Conservation (phyloP, 176 grass and related monocot genomes). For the Eleusine coracana region DNA sequence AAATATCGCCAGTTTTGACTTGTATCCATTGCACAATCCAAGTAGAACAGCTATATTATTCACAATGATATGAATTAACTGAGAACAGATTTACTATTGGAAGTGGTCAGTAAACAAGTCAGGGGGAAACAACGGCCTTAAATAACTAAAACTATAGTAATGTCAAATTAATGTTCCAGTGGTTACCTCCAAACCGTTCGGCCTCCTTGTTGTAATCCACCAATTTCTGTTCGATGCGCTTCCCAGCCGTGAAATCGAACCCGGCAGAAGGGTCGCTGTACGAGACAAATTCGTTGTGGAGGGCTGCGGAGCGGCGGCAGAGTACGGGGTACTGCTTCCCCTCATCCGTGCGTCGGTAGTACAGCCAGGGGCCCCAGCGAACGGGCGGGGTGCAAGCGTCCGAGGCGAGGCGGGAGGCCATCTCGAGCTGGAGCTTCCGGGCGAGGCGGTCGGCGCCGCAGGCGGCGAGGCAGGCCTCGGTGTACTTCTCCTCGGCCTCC, state of each 20-base stretch:
- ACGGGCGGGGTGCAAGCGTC: slow-evolving; percentile 71
- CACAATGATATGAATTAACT: background rate
- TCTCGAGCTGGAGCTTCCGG: slow-evolving; percentile 92
- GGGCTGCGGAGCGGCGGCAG: slow-evolving; percentile 66
- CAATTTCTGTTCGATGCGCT: slow-evolving; percentile 89
- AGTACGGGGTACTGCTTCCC: slow-evolving; percentile 90
- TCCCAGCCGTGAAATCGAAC: slow-evolving; percentile 85
- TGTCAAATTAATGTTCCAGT: background rate
- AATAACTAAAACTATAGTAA: background rate
- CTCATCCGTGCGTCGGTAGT: slow-evolving; percentile 85
- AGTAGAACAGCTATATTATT: background rate
- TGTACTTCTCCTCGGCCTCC: slow-evolving; percentile 94
- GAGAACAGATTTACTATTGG: background rate
- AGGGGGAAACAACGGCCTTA: background rate
- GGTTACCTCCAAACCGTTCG: slow-evolving; percentile 82
- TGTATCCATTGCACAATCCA: background rate
- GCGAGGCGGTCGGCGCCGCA: slow-evolving; percentile 68
- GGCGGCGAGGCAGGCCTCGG: slow-evolving; percentile 73
- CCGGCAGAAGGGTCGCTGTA: slow-evolving; percentile 83
- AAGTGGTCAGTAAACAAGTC: background rate
- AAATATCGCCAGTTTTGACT: too few species aligned
- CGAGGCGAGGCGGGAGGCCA: slow-evolving; percentile 79
- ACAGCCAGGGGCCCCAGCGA: slow-evolving; percentile 81
- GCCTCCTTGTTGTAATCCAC: slow-evolving; percentile 93
- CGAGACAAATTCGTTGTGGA: slow-evolving; percentile 78